Base-by-base conservation (phyloP, 2,329 filamentous ascomycete genomes). In the Thyridium curvatum region DNA sequence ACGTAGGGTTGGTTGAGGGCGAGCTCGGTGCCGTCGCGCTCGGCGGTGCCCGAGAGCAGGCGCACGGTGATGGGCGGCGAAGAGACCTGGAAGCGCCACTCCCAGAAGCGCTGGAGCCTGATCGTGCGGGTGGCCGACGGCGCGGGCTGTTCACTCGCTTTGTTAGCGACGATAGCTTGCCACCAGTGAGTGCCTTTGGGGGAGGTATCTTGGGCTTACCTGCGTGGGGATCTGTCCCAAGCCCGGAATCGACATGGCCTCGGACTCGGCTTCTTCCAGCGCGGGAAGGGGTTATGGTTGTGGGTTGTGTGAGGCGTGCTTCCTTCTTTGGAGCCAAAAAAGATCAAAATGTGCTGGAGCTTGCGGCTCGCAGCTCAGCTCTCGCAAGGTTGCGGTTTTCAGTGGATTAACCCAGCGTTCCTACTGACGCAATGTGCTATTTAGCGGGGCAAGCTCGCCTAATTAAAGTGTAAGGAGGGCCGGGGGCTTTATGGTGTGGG, bases 1-100 rank as follows among this genome's bases (percentile, higher is more conserved):
- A 73, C 82, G 66, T 97, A 97, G 9, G 77, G 73, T 37, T 84
- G 84, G 41, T 84, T 84, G 9, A 78, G 74, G 10, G 89, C 89
- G 32, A 98, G 83, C 65, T 98, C 93, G 40, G 91, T 90, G 56
- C 93, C 93, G 58, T 97, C 95, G 55, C 94, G 80, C 62, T 98
- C 93, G 35, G 91, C 93, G 2, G 83, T 88, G 44, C 93, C 93
- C 28, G 75, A 79, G 40, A 87, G 65, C 18, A 97, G 71, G 67
- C 89, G 71, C 35, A 75, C 55, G 30, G 61, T 59, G 37, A 73
- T 43, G 21, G 59, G 51, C 41, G 62, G 60, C 45, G 57, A 62
- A 10, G 81, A 72, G 33, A 87, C 80, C 54, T 86, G 74, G 63
- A 91, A 91, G 37, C 86, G 78, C 80, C 84, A 91, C 71, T 91